Conservation (phyloP, 257 asterid species). For the Solanum microdontum region DNA sequence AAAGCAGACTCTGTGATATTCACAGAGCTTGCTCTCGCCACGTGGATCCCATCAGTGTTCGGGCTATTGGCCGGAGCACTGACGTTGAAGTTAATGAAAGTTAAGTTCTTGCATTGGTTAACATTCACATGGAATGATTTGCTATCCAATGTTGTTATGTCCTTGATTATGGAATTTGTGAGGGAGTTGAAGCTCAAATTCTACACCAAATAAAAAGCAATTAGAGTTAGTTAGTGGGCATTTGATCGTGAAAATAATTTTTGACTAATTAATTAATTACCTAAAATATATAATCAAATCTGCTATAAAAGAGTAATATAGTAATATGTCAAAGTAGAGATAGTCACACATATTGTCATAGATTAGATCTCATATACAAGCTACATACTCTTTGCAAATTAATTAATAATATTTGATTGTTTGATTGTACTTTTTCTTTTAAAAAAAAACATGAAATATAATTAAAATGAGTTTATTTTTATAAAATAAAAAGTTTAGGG, state of each 20-base stretch:
- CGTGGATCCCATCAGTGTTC: slow-evolving; percentile 39
- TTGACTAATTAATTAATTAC: no score
- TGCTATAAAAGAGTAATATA: neutral
- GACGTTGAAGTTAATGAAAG: slow-evolving; percentile 1
- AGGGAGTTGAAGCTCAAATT: slow-evolving; percentile 15
- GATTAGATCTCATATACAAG: no score
- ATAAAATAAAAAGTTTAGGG: no score
- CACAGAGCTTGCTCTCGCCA: slow-evolving; percentile 8
- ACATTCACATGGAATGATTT: slow-evolving; percentile 28
- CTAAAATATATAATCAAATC: no score
- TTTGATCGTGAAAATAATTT: neutral
- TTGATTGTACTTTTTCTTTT: no score
- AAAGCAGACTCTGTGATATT: slow-evolving; percentile 10
- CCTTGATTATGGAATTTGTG: slow-evolving; percentile 9
- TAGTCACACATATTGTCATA: no score
- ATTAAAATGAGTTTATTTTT: no score
- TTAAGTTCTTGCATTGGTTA: slow-evolving; percentile 15
- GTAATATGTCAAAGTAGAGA: neutral
- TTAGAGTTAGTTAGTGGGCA: neutral
- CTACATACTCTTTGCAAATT: no score
- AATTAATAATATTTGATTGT: no score
- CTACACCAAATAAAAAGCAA: neutral
- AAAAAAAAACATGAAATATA: no score
- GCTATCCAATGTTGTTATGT: slow-evolving; percentile 15
- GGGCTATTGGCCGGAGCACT: slow-evolving; percentile 23